Evolutionary conservation across 2,329 filamentous ascomycete species (phyloP), one percentile per base, ranked within the genome.

Genomic region (Epichloe scottii): DNA sequence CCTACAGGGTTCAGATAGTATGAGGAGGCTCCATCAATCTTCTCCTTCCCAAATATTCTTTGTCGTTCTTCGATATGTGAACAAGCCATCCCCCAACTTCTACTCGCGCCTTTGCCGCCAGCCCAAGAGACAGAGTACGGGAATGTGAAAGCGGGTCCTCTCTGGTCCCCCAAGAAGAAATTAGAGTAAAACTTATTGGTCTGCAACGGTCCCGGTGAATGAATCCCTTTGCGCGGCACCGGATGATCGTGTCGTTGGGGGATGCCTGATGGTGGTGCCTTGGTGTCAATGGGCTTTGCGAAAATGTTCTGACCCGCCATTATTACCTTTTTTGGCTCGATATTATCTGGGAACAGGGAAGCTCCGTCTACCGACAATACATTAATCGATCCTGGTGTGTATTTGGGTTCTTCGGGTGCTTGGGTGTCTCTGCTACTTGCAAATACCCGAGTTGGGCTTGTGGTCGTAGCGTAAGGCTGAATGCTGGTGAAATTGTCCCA

Each of bases 111-210:
- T 51, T 69, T 68, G 1, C 85, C 85, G 56, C 78, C 81, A 3
- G 76, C 75, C 84, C 85, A 89, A 17, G 76, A 68, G 17, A 90
- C 62, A 3, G 79, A 78, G 62, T 89, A 90, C 1, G 86, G 90
- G 61, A 89, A 84, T 0, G 85, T 83, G 68, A 84, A 95, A 0
- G 82, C 75, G 0, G 84, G 77, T 6, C 77, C 76, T 4, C 73
- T 78, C 64, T 95, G 89, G 42, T 75, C 75, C 4, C 82, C 85
- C 0, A 96, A 72, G 64, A 89, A 89, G 55, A 93, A 81, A 60
- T 93, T 93, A 58, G 83, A 76, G 59, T 87, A 88, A 64, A 89
- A 90, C 61, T 87, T 90, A 71, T 90, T 91, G 23, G 87, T 91
- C 47, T 79, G 72, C 44, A 87, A 68, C 3, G 83, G 79, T 0